Base-by-base conservation (phyloP, 2,329 filamentous ascomycete genomes). In the Scedosporium aurantiacum region DNA sequence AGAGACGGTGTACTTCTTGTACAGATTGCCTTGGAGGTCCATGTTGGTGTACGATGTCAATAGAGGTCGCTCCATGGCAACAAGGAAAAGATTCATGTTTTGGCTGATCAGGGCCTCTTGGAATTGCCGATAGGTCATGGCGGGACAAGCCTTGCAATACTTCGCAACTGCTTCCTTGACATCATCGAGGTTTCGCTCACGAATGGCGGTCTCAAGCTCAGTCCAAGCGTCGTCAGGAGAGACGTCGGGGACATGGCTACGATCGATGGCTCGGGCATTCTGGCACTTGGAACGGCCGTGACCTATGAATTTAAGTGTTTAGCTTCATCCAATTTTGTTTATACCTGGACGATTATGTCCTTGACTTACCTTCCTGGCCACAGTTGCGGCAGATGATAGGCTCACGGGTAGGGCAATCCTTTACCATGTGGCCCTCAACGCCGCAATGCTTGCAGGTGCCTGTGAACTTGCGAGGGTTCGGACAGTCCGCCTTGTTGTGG, bases 11-110 rank as follows among this genome's bases (percentile, higher is more conserved):
- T 81, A 89, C 69, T 84, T 85, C 71, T 84, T 85, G 62, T 80
- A 80, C 21, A 87, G 74, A 63, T 87, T 82, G 4, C 87, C 87
- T 67, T 90, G 86, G 1, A 89, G 74, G 65, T 90, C 86, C 82
- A 90, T 87, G 72, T 88, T 86, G 63, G 84, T 88, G 65, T 85
- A 80, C 1, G 73, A 68, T 0, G 77, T 69, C 32, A 88, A 71
- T 5, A 78, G 70, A 40, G 80, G 73, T 65, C 82, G 80, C 75
- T 88, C 81, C 5, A 82, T 71, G 5, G 83, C 83, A 65, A 90
- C 86, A 60, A 90, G 73, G 72, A 79, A 86, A 14, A 88, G 72
- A 2, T 72, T 72, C 63, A 88, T 77, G 0, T 75, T 69, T 50
- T 82, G 74, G 1, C 71, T 66, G 5, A 87, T 82, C 69, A 90